Evolutionary conservation across 208 protist species (phyloP), one percentile per base, ranked within the genome.

Genomic region (Leishmania braziliensis): DNA sequence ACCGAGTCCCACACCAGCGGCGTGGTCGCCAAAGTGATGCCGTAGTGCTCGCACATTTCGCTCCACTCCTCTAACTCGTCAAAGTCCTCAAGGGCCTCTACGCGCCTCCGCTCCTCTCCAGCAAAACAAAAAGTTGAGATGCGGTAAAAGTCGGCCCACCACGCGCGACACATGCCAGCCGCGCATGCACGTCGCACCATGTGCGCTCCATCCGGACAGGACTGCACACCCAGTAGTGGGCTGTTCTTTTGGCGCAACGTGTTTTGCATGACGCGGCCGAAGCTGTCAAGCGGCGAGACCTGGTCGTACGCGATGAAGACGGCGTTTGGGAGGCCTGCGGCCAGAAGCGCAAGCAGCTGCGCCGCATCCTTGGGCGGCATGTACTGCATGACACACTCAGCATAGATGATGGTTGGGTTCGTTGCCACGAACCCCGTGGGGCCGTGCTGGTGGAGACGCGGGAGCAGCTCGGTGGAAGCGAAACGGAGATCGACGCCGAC

Each of bases 11-110:
- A 87, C 79, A 62, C 53, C 5, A 46, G 50, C 0, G 66, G 78
- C 16, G 92, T 96, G 1, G 78, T 36, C 4, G 90, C 89, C 76
- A 98, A 82, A 12, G 92, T 95, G 78, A 98, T 91, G 79, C 93
- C 93, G 83, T 98, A 98, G 83, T 98, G 95, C 75, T 96, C 92
- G 79, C 95, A 98, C 93, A 97, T 98, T 82, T 98, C 95, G 65
- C 83, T 87, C 92, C 94, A 98, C 81, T 97, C 94, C 79, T 98
- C 95, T 2, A 85, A 33, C 80, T 98, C 95, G 80, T 98, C 95
- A 88, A 97, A 97, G 39, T 90, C 84, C 77, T 98, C 94, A 39
- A 98, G 71, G 10, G 82, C 85, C 46, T 95, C 86, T 26, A 97
- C 87, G 12, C 95, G 92, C 5, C n/a, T 43, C 36, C 62, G 62